Evolutionary conservation across 2,329 filamentous ascomycete species (phyloP), one percentile per base, ranked within the genome.

Genomic region (Zymoseptoria pseudotritici): DNA sequence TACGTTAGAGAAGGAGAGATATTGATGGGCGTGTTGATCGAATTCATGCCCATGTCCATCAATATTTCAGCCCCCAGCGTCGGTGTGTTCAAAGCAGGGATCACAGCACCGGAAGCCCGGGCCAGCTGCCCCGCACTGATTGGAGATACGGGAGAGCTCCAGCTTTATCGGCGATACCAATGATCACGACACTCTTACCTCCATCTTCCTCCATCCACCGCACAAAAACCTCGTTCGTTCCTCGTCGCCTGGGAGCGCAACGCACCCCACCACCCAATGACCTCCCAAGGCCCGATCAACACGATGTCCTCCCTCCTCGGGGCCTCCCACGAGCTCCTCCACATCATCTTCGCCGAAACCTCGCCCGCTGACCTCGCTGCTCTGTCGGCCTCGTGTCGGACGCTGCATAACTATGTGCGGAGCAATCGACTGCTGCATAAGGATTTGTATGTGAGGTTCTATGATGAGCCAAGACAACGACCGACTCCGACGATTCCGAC

Each of bases 251-350:
- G 3, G 5, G 24, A 26, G 24, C 24, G 24, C 24, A 17, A 3
- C 11, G 17, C 36, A 42, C 36, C 11, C 0, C 36, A 4, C 11
- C 36, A 4, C 36, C 36, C 36, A 2, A 46, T 13, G 36, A n/a
- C 17, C n/a, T 19, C n/a, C n/a, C 50, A 21, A 2, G 19, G 22
- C 13, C 42, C 60, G 0, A 26, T 31, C 7, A 59, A 62, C 51
- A 54, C 57, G 17, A 77, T 76, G 67, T 69, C 74, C 9, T 72
- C 68, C 13, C 67, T 76, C n/a, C 67, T 76, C 29, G 69, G 72
- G 61, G 79, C 87, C 21, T 85, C 86, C 8, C 77, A 81, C 6
- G 87, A 90, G 76, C 79, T 89, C 50, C 70, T 89, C 24, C 83
- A 87, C 67, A 76, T 80, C 67, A 83, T 89, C 64, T 76, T 90